Percentiles rank a stretch among this genome's conserved stretches.
phyloP scores from a whole-genome alignment of 768 basidiomycete species.

The Lanmaoa pseudosensibilis region DNA sequence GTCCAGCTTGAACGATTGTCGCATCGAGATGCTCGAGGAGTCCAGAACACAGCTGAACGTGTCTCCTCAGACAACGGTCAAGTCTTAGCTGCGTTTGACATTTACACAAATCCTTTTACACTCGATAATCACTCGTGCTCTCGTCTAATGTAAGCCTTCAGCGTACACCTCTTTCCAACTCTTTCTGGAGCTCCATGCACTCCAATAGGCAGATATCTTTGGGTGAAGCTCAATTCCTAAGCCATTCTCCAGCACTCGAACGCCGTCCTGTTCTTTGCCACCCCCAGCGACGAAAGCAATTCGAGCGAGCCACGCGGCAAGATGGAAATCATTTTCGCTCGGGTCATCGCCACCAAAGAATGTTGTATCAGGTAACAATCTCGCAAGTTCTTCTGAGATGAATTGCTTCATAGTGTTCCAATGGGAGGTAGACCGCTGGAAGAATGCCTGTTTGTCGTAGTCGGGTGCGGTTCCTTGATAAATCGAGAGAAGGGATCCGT shows the following conservation, averaged over 20 bases:
- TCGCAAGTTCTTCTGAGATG: slow-evolving; percentile 41
- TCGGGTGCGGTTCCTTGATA: slow-evolving; percentile 40
- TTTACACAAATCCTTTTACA: background rate
- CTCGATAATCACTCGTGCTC: background rate
- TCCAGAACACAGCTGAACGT: slow-evolving; percentile 46
- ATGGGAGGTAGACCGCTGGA: slow-evolving; percentile 38
- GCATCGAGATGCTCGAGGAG: slow-evolving; percentile 61
- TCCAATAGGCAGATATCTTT: slow-evolving; percentile 44
- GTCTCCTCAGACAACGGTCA: slow-evolving; percentile 18
- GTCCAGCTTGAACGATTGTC: slow-evolving; percentile 59
- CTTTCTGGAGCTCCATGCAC: slow-evolving; percentile 43
- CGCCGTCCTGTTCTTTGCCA: slow-evolving; percentile 37
- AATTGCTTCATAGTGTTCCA: slow-evolving; percentile 40
- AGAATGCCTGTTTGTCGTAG: slow-evolving; percentile 39
- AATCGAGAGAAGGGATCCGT: slow-evolving; percentile 42
- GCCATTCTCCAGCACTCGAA: slow-evolving; percentile 40
- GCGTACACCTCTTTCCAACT: slow-evolving; percentile 49
- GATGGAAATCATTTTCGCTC: slow-evolving; percentile 56
- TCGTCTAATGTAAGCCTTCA: slow-evolving; percentile 41
- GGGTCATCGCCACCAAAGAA: slow-evolving; percentile 50
- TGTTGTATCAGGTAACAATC: slow-evolving; percentile 39
- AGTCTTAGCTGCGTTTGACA: background rate
- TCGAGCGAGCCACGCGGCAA: slow-evolving; percentile 53
- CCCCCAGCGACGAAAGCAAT: slow-evolving; percentile 42
- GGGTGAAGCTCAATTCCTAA: slow-evolving; percentile 38